phyloP scores from a whole-genome alignment of 768 basidiomycete genomes.

The Suillus discolor region DNA sequence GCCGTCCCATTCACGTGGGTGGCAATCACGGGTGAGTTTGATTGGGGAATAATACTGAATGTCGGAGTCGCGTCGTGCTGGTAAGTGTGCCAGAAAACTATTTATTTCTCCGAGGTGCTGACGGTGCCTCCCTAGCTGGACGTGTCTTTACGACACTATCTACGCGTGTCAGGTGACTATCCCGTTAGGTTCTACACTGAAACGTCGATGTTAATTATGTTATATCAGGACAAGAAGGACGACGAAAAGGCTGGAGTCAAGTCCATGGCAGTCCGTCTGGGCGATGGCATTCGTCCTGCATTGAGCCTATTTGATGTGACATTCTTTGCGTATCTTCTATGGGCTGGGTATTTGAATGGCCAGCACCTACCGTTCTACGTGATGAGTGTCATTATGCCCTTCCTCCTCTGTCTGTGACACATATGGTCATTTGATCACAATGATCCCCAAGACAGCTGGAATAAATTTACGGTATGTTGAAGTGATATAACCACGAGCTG shows the following conservation, averaged over 20 bases:
- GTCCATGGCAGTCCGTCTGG: constrained; percentile 77
- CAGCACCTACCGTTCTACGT: constrained; percentile 39
- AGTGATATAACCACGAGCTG: no score
- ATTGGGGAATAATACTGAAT: constrained; percentile 1
- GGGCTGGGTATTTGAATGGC: constrained; percentile 53
- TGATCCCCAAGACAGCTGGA: background rate
- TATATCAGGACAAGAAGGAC: constrained; percentile 77
- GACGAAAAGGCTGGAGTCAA: constrained; percentile 73
- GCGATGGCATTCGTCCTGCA: constrained; percentile 56
- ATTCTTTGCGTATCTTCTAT: constrained; percentile 55
- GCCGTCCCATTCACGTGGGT: constrained; percentile 3
- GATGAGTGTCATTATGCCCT: background rate
- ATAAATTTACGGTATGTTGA: background rate
- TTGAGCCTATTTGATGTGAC: constrained; percentile 51
- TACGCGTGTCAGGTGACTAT: constrained; percentile 68
- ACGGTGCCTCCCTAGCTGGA: constrained; percentile 1
- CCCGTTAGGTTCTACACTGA: background rate
- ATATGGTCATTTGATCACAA: constrained; percentile 4
- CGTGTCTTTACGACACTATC: constrained; percentile 49
- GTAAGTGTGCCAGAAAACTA: background rate
- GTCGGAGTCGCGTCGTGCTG: background rate
- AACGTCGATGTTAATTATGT: constrained; percentile 61
- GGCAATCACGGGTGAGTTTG: background rate
- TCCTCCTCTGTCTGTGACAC: background rate
- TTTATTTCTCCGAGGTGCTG: background rate